Evolutionary conservation across 441 rosid species (phyloP).

Genomic region (Aquilaria agallochum): DNA sequence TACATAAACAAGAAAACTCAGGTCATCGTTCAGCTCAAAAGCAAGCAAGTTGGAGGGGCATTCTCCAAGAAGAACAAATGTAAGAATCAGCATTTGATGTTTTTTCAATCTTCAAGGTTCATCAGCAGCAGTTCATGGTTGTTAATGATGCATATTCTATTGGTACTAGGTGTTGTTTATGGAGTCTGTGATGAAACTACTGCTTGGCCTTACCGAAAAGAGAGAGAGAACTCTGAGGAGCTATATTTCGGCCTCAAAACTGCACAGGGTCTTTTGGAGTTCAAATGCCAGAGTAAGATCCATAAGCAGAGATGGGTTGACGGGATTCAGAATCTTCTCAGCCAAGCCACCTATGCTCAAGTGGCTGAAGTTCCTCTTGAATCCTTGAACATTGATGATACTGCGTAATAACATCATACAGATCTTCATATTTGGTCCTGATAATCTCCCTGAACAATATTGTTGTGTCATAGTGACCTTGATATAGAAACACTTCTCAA

Average conservation of each 20-base stretch:
- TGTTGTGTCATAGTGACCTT: background rate
- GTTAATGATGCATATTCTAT: background rate
- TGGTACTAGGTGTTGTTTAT: conserved; percentile 56
- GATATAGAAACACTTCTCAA: background rate
- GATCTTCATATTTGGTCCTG: conserved; percentile 8
- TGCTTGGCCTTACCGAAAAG: conserved; percentile 89
- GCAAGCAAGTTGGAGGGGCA: conserved; percentile 93
- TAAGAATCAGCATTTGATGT: conserved; percentile 22
- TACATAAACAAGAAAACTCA: conserved; percentile 79
- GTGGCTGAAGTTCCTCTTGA: conserved; percentile 42
- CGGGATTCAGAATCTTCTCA: conserved; percentile 59
- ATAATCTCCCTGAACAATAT: too few relatives aligned
- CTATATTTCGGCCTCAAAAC: conserved; percentile 78
- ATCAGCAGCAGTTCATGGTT: too few relatives aligned
- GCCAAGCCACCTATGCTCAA: conserved; percentile 38
- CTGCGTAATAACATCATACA: conserved; percentile 18
- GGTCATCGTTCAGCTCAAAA: conserved; percentile 80
- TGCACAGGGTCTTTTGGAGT: conserved; percentile 76
- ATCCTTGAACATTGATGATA: conserved; percentile 37
- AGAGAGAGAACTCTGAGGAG: conserved; percentile 58
- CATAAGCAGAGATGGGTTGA: conserved; percentile 92
- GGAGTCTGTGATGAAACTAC: conserved; percentile 77
- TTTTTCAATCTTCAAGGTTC: too few relatives aligned
- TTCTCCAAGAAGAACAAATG: conserved; percentile 92
- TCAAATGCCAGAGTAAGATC: conserved; percentile 78